A percentile compares a stretch with the other conserved stretches of the same genome.
These are phyloP conservation scores for Passalora sequoiae DNA, from an alignment of 2,329 filamentous ascomycete genomes.

Conservation along the genomic window DNA sequence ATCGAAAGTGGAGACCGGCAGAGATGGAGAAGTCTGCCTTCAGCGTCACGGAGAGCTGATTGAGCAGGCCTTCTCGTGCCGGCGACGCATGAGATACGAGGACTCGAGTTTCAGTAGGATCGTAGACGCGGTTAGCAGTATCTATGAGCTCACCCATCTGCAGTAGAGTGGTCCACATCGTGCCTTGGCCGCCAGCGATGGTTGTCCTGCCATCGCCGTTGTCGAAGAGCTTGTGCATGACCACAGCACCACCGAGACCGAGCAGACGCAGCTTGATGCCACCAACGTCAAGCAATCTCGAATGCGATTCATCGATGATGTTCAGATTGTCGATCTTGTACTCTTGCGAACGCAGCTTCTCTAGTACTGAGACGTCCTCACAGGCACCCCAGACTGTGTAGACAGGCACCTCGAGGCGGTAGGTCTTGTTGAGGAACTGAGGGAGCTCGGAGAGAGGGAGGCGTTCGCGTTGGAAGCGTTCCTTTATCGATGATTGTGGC, in stretches of 20 bases:
- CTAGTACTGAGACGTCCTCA: conserved; percentile 93
- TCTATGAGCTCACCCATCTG: conserved; percentile 98
- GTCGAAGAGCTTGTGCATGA: conserved; percentile 99
- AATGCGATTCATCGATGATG: conserved; percentile 97
- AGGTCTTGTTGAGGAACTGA: conserved; percentile 77
- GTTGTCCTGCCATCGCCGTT: conserved; percentile 97
- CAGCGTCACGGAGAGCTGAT: conserved; percentile 93
- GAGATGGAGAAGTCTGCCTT: conserved; percentile 99
- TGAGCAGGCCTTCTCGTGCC: conserved; percentile 90
- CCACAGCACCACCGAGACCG: conserved; percentile 88
- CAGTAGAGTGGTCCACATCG: conserved; percentile 97
- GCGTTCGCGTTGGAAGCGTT: conserved; percentile 72
- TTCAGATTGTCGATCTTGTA: conserved; percentile 97
- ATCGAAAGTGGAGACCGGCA: conserved; percentile 94
- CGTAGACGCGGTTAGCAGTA: conserved; percentile 95
- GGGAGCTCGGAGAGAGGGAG: conserved; percentile 90
- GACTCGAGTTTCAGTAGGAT: conserved; percentile 92
- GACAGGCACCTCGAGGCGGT: conserved; percentile 91
- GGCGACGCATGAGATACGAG: conserved; percentile 97
- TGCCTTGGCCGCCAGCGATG: conserved; percentile 95
- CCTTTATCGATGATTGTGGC: conserved; percentile 67
- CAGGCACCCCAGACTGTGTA: conserved; percentile 99
- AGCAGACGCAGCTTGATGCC: conserved; percentile 93
- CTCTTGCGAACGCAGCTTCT: conserved; percentile 95
- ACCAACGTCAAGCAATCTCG: conserved; percentile 87